Conservation (phyloP, 495 filamentous ascomycete species). For the Aspergillus ostianus region DNA sequence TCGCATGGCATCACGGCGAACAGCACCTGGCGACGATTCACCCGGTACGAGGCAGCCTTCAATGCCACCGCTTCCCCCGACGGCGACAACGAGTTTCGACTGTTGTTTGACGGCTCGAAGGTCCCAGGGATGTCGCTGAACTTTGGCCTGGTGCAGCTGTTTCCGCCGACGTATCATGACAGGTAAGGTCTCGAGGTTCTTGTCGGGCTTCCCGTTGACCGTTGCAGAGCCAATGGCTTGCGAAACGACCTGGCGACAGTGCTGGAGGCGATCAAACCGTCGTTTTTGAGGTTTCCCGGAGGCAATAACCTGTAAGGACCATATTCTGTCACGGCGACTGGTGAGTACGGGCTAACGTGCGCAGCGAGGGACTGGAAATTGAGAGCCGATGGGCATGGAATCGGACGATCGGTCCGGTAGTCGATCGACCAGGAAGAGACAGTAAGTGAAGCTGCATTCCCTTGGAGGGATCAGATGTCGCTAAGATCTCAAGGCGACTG, state of each 20-base stretch:
- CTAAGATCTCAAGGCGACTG: constrained; percentile 46
- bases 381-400: constrained; percentile 65
- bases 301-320: constrained; percentile 57
- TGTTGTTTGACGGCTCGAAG: constrained; percentile 55
- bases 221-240: constrained; percentile 55
- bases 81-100: constrained; percentile 63
- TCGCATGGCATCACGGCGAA: constrained; percentile 34
- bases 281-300: constrained; percentile 63
- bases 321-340: neutral
- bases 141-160: constrained; percentile 64
- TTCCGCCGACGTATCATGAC: constrained; percentile 57
- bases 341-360: neutral
- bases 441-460: constrained; percentile 9
- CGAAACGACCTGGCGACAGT: constrained; percentile 57
- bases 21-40: constrained; percentile 29
- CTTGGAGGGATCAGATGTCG: neutral
- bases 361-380: constrained; percentile 31
- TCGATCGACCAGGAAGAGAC: constrained; percentile 58
- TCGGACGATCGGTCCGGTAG: constrained; percentile 62
- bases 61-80: constrained; percentile 49
- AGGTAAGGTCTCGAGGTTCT: constrained; percentile 9
- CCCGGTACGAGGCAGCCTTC: constrained; percentile 32
- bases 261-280: constrained; percentile 51
- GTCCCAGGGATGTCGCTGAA: constrained; percentile 49
- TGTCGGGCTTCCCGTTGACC: neutral